These are phyloP conservation scores for Macrophomina pseudophaseolina DNA, from an alignment of 2,329 filamentous ascomycete species.

Conservation along the genomic window DNA sequence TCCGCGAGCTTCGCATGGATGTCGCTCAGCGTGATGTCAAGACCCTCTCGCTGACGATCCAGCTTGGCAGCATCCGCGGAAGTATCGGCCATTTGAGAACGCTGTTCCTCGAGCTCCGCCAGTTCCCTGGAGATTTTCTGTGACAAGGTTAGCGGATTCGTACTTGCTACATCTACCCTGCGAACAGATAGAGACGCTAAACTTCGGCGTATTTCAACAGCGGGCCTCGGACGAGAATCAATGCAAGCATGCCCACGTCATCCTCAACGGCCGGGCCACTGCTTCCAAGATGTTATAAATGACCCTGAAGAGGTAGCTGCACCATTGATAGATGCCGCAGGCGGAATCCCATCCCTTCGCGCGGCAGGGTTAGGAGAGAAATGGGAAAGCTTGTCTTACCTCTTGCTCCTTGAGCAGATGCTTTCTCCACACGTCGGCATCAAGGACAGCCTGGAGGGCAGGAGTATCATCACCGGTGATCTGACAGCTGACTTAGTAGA, in stretches of 20 bases:
- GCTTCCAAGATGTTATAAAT: too few species aligned
- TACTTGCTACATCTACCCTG: too few species aligned
- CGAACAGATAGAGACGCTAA: too few species aligned
- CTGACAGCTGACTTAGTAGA: slow-evolving; percentile 48
- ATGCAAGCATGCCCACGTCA: too few species aligned
- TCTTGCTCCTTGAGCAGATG: slow-evolving; percentile 88
- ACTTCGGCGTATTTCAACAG: too few species aligned
- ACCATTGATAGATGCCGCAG: too few species aligned
- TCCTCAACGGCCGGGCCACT: too few species aligned
- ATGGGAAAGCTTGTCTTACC: slow-evolving; percentile 54
- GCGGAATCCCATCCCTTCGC: too few species aligned
- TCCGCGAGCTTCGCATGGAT: slow-evolving; percentile 90
- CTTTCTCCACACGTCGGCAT: slow-evolving; percentile 98
- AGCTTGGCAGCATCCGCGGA: slow-evolving; percentile 85
- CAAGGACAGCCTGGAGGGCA: slow-evolving; percentile 90
- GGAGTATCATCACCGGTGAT: slow-evolving; percentile 95
- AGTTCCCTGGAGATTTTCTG: slow-evolving; percentile 79
- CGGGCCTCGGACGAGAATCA: too few species aligned
- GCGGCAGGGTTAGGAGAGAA: background rate
- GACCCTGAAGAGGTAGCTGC: too few species aligned
- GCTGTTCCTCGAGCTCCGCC: slow-evolving; percentile 75
- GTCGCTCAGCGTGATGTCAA: slow-evolving; percentile 89
- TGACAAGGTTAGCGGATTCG: slow-evolving; percentile 26
- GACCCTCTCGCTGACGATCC: slow-evolving; percentile 84
- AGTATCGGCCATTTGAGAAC: slow-evolving; percentile 84